Evolutionary conservation across 495 filamentous ascomycete genomes (phyloP).

Genomic region (Penicillium salamii): DNA sequence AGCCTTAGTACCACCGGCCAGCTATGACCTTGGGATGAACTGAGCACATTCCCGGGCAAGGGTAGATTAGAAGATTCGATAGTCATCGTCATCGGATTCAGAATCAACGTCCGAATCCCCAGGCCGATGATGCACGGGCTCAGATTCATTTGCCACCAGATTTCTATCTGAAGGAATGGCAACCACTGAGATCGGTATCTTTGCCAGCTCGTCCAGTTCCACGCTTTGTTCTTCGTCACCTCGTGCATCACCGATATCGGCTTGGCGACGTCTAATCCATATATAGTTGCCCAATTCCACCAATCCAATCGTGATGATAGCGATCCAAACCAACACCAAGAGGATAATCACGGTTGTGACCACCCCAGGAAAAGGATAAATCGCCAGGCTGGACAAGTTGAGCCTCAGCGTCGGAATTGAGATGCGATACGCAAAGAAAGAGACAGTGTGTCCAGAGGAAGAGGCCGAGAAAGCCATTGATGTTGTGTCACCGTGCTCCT

Average conservation of each 20-base stretch:
- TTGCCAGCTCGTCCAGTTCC: slow-evolving; percentile 7
- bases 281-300: slow-evolving; percentile 23
- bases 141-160: neutral
- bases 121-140: neutral
- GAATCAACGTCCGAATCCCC: slow-evolving; percentile 9
- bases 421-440: slow-evolving; percentile 17
- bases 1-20: no score
- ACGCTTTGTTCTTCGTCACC: neutral
- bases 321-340: slow-evolving; percentile 25
- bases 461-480: neutral
- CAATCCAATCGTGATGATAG: slow-evolving; percentile 24
- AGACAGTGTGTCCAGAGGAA: slow-evolving; percentile 5
- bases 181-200: slow-evolving; percentile 5
- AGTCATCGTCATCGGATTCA: slow-evolving; percentile 15
- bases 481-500: neutral
- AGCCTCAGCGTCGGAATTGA: slow-evolving; percentile 12
- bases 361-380: slow-evolving; percentile 10
- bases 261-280: slow-evolving; percentile 9
- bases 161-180: neutral
- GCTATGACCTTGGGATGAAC: no score
- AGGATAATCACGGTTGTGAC: slow-evolving; percentile 22
- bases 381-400: slow-evolving; percentile 7
- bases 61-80: slow-evolving; percentile 9
- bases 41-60: no score
- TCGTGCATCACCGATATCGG: neutral